Base-by-base conservation (phyloP, 176 grass and related monocot species). In the Phoenix dactylifera region DNA sequence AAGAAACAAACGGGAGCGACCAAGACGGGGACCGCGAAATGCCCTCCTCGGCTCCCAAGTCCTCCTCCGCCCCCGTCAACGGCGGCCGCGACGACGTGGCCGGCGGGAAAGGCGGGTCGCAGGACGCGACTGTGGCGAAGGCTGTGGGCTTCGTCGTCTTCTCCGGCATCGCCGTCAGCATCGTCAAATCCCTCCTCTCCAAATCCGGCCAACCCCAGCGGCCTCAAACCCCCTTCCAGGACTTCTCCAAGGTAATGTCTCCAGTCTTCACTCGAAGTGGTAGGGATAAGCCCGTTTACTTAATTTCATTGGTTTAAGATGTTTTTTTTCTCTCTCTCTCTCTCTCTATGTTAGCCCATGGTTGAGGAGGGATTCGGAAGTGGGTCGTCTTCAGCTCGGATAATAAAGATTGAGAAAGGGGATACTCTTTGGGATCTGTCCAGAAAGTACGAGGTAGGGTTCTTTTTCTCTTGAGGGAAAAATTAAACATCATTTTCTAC, bases 111-210 rank as follows among this genome's bases (percentile, higher is more conserved):
- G 26, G 58, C 26, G 3, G 25, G 30, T 60, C 58, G 16, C 26
- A 32, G 17, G 58, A 60, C 15, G 58, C 26, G 4, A 32, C 26
- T 6, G 6, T 60, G 24, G 58, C 58, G 3, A 60, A 60, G 58
- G 58, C 58, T n/a, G 58, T 60, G 26, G 58, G 58, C 24, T 35
- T 60, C 58, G 16, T 60, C 24, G 58, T 60, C 58, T 60, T 60
- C 58, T 39, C 58, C 28, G 58, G 58, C 14, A 60, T 60, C 26
- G 58, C 26, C 26, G 17, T 60, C 25, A 60, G 58, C 28, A 26
- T 60, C 58, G 58, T 60, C 58, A 60, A 39, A 35, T 16, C 25
- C 30, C 28, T 60, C 58, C 9, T 60, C 26, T 26, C 58, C 58
- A 17, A 60, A 26, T 15, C 17, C 26, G 24, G 17, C 26, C 25